Evolutionary conservation across 2,329 filamentous ascomycete genomes (phyloP).

Genomic region (Fusarium denticulatum): DNA sequence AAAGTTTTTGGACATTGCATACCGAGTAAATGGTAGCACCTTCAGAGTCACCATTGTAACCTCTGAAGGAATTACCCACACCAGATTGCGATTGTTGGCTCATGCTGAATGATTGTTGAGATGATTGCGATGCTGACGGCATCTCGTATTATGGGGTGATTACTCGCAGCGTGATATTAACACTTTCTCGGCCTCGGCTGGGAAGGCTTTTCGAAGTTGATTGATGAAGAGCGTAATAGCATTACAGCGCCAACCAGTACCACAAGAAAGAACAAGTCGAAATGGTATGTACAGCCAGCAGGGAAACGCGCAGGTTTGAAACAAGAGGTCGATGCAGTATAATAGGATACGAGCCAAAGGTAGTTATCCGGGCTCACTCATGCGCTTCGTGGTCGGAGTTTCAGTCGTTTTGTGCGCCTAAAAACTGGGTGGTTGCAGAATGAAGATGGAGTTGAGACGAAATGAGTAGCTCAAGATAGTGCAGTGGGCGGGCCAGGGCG

Average conservation of each 20-base stretch:
- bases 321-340: background rate
- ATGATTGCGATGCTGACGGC: slow-evolving; percentile 61
- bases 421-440: slow-evolving; percentile 42
- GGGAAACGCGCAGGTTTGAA: slow-evolving; percentile 10
- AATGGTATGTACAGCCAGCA: slow-evolving; percentile 11
- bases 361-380: slow-evolving; percentile 30
- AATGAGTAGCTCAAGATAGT: slow-evolving; percentile 44
- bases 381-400: slow-evolving; percentile 36
- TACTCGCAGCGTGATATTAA: background rate
- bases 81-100: slow-evolving; percentile 62
- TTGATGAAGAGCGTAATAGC: slow-evolving; percentile 12
- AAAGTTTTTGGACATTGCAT: slow-evolving; percentile 37
- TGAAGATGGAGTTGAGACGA: slow-evolving; percentile 44
- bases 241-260: slow-evolving; percentile 25
- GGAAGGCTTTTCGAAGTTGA: background rate
- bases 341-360: slow-evolving; percentile 6
- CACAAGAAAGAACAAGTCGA: slow-evolving; percentile 16
- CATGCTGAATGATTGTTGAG: slow-evolving; percentile 67
- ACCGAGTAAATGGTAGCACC: slow-evolving; percentile 72
- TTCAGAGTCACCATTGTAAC: slow-evolving; percentile 50
- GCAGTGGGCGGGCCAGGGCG: slow-evolving; percentile 30
- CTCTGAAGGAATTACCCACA: slow-evolving; percentile 51
- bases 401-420: slow-evolving; percentile 39
- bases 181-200: background rate
- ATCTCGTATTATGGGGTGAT: slow-evolving; percentile 36